Evolutionary conservation across 2,329 filamentous ascomycete species (phyloP).

Genomic region (Alternaria triticimaculans): DNA sequence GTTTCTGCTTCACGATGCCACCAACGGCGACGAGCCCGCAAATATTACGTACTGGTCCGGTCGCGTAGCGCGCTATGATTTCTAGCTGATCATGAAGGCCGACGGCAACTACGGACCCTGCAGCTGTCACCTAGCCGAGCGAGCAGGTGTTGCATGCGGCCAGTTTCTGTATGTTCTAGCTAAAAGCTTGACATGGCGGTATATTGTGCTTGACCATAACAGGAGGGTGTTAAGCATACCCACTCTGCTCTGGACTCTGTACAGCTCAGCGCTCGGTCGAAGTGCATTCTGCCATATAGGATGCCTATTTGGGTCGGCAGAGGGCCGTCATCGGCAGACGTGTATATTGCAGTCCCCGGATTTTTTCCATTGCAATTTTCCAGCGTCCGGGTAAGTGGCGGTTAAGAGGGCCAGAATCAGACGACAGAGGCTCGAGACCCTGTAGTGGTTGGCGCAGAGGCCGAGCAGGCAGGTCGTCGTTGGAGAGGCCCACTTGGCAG

Average conservation of each 20-base stretch:
- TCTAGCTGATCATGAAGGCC: slow-evolving; percentile 12
- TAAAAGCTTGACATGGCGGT: slow-evolving; percentile 9
- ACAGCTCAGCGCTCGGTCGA: slow-evolving; percentile 12
- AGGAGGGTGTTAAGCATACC: slow-evolving; percentile 12
- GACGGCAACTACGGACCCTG: slow-evolving; percentile 25
- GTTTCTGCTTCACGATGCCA: slow-evolving; percentile 20
- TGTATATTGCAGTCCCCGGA: slow-evolving; percentile 16
- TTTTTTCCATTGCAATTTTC: slow-evolving; percentile 16
- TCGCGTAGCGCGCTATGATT: slow-evolving; percentile 21
- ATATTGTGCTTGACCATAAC: slow-evolving; percentile 19
- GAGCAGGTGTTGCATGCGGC: slow-evolving; percentile 8
- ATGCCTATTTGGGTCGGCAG: background rate
- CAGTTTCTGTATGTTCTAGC: slow-evolving; percentile 5
- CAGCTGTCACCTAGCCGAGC: background rate
- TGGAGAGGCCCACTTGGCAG: slow-evolving; percentile 15
- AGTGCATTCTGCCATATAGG: slow-evolving; percentile 9
- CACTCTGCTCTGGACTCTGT: slow-evolving; percentile 19
- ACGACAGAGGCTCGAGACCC: slow-evolving; percentile 19
- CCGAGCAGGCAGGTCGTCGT: slow-evolving; percentile 10
- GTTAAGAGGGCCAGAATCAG: slow-evolving; percentile 4
- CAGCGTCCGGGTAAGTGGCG: slow-evolving; percentile 10
- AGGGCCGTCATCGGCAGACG: background rate
- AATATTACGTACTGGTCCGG: slow-evolving; percentile 30
- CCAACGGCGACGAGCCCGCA: slow-evolving; percentile 15
- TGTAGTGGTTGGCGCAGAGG: slow-evolving; percentile 30